Evolutionary conservation across 441 rosid species (phyloP), one percentile per base, ranked within the genome.

Genomic region (Arabidopsis lyrata): DNA sequence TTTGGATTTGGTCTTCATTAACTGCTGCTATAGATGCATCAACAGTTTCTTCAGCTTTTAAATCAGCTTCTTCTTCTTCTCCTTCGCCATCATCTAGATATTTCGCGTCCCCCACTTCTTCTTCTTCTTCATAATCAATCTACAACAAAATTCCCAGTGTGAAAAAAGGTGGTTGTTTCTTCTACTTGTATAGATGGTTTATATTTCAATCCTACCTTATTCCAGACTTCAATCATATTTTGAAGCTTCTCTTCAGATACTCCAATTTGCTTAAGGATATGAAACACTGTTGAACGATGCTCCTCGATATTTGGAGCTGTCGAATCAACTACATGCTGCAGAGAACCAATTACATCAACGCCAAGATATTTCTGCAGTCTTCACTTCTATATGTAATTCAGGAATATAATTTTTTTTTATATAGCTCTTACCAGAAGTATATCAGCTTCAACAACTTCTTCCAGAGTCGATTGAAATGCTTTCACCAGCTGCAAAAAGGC

Each of bases 211-310:
- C 44, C 29, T 78, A 91, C 99, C 92, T 95, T 92, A 71, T 92
- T 95, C 99, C 98, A 92, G 63, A 87, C 98, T 88, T 95, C 96
- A 72, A 92, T 83, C 96, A 95, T 90, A 68, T 87, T 84, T 73
- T 84, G 57, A 61, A 89, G 83, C 85, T 90, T 95, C 81, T 89
- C 97, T 61, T 86, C 84, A 15, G 97, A 76, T 27, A 95, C 97
- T 73, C 99, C 97, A 62, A 92, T 93, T 80, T 95, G 97, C 67
- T 78, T 88, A 55, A 95, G 93, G 78, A 90, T 95, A 77, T 83
- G 85, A 81, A 92, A 79, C 67, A 90, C 99, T 6, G 97, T 84
- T 55, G 96, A 61, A n/a, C 93, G 90, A 76, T 95, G 99, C 73
- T 95, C 99, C 38, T 86, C 86, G 15, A 87, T 86, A 75, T 95